Conservation (phyloP, 768 basidiomycete species). For the Trametes meyenii region DNA sequence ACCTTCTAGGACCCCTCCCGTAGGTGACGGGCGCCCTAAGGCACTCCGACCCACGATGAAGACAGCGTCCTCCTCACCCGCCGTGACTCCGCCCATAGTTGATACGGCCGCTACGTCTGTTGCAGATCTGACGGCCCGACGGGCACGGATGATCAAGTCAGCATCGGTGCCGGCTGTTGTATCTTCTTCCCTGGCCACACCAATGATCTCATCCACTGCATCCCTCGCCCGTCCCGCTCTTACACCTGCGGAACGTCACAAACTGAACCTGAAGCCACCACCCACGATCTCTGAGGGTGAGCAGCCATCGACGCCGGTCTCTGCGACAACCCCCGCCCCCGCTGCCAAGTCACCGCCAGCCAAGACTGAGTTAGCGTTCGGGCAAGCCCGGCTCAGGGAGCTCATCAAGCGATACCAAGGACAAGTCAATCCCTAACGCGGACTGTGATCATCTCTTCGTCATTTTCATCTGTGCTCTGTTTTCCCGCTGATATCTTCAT, state of each 20-base stretch:
- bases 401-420: constrained; percentile 83
- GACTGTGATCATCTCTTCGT: background rate
- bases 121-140: constrained; percentile 25
- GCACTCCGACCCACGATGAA: constrained; percentile 16
- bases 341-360: constrained; percentile 21
- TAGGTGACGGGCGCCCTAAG: constrained; percentile 6
- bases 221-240: constrained; percentile 61
- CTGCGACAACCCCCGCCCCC: background rate
- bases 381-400: constrained; percentile 75
- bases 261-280: constrained; percentile 37
- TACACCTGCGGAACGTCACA: constrained; percentile 26
- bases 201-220: constrained; percentile 74
- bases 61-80: constrained; percentile 23
- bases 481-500: background rate
- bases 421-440: constrained; percentile 22
- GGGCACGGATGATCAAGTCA: constrained; percentile 54
- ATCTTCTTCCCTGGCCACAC: constrained; percentile 73
- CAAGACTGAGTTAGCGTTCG: constrained; percentile 63
- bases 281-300: constrained; percentile 34
- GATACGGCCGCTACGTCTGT: constrained; percentile 5
- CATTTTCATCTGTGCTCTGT: background rate
- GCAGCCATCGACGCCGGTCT: background rate
- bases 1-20: constrained; percentile 2
- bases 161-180: constrained; percentile 67
- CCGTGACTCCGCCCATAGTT: constrained; percentile 6